Base-by-base conservation (phyloP, 2,329 filamentous ascomycete genomes). In the Salinomyces thailandicus region DNA sequence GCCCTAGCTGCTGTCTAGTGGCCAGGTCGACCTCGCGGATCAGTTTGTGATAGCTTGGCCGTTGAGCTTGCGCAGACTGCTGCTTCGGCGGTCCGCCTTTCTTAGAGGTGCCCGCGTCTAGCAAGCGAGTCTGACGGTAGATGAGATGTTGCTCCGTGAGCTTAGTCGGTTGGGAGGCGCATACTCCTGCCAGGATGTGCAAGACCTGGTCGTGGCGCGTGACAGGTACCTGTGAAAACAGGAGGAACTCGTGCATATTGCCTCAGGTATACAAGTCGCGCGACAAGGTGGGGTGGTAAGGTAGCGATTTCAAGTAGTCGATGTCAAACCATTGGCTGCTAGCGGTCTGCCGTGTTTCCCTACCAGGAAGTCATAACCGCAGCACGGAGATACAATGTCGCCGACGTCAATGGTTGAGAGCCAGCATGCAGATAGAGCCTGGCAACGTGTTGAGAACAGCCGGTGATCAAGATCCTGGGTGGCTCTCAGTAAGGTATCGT, bases 161-260 rank as follows among this genome's bases (percentile, higher is more conserved):
- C 39, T 63, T 61, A 48, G 65, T 63, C 26, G 76, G 75, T 52
- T 77, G 75, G 66, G 75, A 74, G 48, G 70, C 72, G 33, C 74
- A 69, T 37, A 77, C 58, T 35, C 75, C 76, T 26, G 74, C 69
- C 31, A 80, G 63, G 48, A 79, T 72, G 51, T 74, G 71, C 36
- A 78, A 61, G 13, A 77, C 64, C 55, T 75, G 73, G 52, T 71
- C 62, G 62, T 77, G 73, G 50, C 75, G 72, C 26, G 66, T 58
- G 20, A 60, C 55, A 7, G 73, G 67, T 38, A 79, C 66, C 50
- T 73, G 69, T 49, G 71, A 73, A 59, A 72, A 77, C 31, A 79
- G 67, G 32, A 75, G 61, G 47, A 77, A 64, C 62, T 79, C 75
- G 58, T 79, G 73, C 75, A 79, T 78, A 26, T n/a, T 26, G 22